Evolutionary conservation across 73 alveolate species (phyloP), one percentile per base, ranked within the genome.

Genomic region (Breviolum minutum): DNA sequence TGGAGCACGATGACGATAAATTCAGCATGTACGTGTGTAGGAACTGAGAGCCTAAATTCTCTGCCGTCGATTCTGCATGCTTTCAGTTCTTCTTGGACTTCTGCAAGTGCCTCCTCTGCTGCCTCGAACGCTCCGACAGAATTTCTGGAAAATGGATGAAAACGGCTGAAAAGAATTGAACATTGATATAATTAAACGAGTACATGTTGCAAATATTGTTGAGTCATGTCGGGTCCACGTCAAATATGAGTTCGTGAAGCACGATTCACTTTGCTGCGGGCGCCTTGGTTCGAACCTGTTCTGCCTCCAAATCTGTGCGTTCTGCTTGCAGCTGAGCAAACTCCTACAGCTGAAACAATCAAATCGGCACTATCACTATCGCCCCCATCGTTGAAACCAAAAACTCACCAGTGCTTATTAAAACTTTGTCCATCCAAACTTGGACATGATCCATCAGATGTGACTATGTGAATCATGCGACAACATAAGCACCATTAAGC

Each of bases 261-360:
- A 40, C 54, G 54, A 40, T 40, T 40, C 54, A 40, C 54, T 40
- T 40, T 40, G 54, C 54, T 40, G 54, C 54, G 3, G 54, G 54
- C 54, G 63, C 94, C 94, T 86, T 86, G 94, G 80, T 63, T 27
- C 94, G 79, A 27, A 13, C 3, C 63, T 86, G 94, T 63, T 86
- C 94, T 11, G 77, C 70, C 94, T 86, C 94, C 11, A 86, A 8
- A 10, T 10, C 79, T 26, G 64, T 11, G 14, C 63, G 94, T 6
- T 61, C 94, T 2, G 63, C 80, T 26, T 63, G 94, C 32, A 86
- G 62, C 30, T n/a, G 81, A 63, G 80, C 94, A 10, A 86, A 63
- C 81, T 86, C 94, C 94, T 86, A 61, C 24, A 8, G 24, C 11
- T n/a, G 1, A n/a, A 27, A 40, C 54, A 40, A 40, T 40, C 0